Evolutionary conservation across 495 filamentous ascomycete genomes (phyloP).

Genomic region (Penicillium salamii): DNA sequence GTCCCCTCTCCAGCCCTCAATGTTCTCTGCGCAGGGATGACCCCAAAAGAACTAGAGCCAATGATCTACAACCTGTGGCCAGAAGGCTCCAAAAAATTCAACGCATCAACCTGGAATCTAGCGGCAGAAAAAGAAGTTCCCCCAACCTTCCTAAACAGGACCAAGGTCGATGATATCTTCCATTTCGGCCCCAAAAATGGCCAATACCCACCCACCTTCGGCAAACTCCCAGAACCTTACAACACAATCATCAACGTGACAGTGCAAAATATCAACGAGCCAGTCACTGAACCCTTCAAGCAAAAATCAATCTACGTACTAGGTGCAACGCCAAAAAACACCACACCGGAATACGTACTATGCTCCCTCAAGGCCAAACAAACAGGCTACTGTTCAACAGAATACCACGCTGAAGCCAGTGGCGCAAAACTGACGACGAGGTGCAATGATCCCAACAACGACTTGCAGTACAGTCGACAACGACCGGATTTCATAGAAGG

Average conservation of each 20-base stretch:
- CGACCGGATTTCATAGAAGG: constrained; percentile 30
- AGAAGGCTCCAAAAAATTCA: constrained; percentile 30
- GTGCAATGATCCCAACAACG: constrained; percentile 55
- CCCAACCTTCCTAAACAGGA: constrained; percentile 45
- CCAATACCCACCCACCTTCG: constrained; percentile 60
- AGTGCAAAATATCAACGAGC: too few species aligned
- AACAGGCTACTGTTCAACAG: constrained; percentile 59
- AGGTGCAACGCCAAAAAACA: constrained; percentile 39
- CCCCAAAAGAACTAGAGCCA: constrained; percentile 52
- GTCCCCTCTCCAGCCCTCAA: constrained; percentile 65
- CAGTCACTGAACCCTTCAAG: constrained; percentile 23
- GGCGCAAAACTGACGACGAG: constrained; percentile 52
- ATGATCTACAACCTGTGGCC: constrained; percentile 61
- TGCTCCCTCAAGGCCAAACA: constrained; percentile 59
- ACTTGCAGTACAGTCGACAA: constrained; percentile 48
- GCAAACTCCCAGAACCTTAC: constrained; percentile 54
- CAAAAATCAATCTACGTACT: constrained; percentile 62
- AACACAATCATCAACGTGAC: constrained; percentile 65
- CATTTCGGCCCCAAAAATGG: constrained; percentile 51
- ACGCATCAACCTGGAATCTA: constrained; percentile 34
- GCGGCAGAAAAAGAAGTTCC: too few species aligned
- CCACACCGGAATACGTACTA: constrained; percentile 50
- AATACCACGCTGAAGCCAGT: constrained; percentile 54
- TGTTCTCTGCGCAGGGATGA: constrained; percentile 66
- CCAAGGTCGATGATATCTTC: constrained; percentile 67